Evolutionary conservation across 2,329 filamentous ascomycete genomes (phyloP), one percentile per base, ranked within the genome.

Genomic region (Xylariaceae sp.): DNA sequence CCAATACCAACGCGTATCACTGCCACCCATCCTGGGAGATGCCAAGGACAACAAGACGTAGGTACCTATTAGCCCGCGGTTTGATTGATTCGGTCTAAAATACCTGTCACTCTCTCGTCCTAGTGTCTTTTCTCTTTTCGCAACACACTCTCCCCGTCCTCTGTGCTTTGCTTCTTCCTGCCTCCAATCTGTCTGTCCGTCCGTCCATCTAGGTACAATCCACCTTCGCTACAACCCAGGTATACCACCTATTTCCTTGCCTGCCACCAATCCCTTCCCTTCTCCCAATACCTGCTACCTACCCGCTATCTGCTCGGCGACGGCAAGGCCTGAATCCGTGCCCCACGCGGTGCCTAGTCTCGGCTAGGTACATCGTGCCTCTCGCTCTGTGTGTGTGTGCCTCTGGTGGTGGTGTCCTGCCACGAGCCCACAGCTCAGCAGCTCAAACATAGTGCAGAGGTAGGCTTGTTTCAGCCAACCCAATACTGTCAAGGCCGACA

Each of bases 381-480:
- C 23, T 30, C 17, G 17, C 23, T 30, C 23, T 9, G 37, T 41
- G 37, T 41, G 37, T 41, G 37, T 41, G 13, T 30, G 23, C 23
- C 23, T 30, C 4, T 30, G 23, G 23, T 30, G 23, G 23, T 30
- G 23, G 23, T 30, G 23, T 30, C 23, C 10, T 45, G 41, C 41
- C 13, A n/a, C 41, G 41, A 45, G 37, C 37, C 37, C 37, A 41
- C 37, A 41, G 37, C 64, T 68, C 69, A 54, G 23, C 23, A 30
- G 66, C 69, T 73, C 72, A 73, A 73, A 73, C 71, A 65, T 61
- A 65, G 41, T 6, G 41, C 41, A 45, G 41, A 45, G 41, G 41
- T n/a, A 45, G 66, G 62, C 68, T 66, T 69, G 72, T 73, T 73
- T 73, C 72, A 73, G 71, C 68, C 64, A 61, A 61, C 61, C 66